Percentiles rank a stretch among this genome's conserved stretches.
phyloP scores from a whole-genome alignment of 768 basidiomycete genomes.

The Rhizopogon salebrosus region DNA sequence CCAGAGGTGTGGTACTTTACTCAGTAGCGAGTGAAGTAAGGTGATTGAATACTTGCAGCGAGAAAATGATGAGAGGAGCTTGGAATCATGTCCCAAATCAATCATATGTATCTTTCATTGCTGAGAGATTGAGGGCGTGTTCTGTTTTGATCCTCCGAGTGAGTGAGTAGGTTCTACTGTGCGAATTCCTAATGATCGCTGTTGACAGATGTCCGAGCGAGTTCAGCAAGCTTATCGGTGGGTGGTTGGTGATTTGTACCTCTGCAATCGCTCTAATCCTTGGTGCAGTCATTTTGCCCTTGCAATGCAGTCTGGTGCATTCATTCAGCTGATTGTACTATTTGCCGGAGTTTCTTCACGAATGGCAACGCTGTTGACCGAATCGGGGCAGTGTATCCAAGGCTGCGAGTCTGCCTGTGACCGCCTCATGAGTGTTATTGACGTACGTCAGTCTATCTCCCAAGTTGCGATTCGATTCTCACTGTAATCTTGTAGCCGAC shows the following conservation, averaged over 20 bases:
- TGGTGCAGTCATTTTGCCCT: slow-evolving; percentile 50
- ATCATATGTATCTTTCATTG: slow-evolving; percentile 26
- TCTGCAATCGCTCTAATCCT: neutral
- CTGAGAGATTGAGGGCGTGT: slow-evolving; percentile 32
- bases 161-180: slow-evolving; percentile 5
- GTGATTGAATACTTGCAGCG: slow-evolving; percentile 25
- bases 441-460: slow-evolving; percentile 22
- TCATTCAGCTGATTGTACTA: slow-evolving; percentile 61
- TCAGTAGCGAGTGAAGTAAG: too few relatives aligned
- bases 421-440: slow-evolving; percentile 23
- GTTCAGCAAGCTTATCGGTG: slow-evolving; percentile 53
- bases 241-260: slow-evolving; percentile 11
- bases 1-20: neutral
- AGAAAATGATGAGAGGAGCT: slow-evolving; percentile 48
- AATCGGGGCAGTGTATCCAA: slow-evolving; percentile 37
- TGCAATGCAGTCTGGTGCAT: slow-evolving; percentile 68
- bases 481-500: slow-evolving; percentile 12
- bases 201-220: slow-evolving; percentile 39
- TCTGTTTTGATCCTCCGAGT: slow-evolving; percentile 44
- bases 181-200: slow-evolving; percentile 1
- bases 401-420: slow-evolving; percentile 20
- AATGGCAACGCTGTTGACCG: slow-evolving; percentile 39
- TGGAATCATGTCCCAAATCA: slow-evolving; percentile 59
- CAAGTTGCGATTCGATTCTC: slow-evolving; percentile 2
- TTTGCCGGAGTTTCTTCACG: slow-evolving; percentile 60